Evolutionary conservation across 2,329 filamentous ascomycete species (phyloP).

Genomic region (Metarhizium anisopliae): DNA sequence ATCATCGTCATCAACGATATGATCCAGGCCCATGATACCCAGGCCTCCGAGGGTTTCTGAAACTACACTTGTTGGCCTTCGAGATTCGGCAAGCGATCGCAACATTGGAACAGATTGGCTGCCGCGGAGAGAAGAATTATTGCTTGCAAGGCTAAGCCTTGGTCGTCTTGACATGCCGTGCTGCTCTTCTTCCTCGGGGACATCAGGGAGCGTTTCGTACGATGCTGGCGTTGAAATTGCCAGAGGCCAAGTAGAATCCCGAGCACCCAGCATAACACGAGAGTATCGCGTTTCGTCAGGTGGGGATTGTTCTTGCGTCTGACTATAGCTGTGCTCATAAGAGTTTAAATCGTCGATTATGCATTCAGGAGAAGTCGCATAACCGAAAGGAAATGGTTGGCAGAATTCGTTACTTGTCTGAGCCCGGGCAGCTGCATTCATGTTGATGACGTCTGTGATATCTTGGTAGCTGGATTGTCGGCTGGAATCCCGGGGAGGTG

Average conservation of each 20-base stretch:
- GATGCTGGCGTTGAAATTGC: slow-evolving; percentile 14
- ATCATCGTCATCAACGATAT: neutral
- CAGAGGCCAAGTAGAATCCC: slow-evolving; percentile 34
- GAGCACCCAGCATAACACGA: slow-evolving; percentile 33
- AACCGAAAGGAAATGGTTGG: slow-evolving; percentile 33
- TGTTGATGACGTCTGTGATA: slow-evolving; percentile 25
- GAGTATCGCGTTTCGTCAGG: slow-evolving; percentile 16
- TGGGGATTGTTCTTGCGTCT: neutral
- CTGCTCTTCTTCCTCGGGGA: slow-evolving; percentile 55
- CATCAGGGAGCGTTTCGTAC: slow-evolving; percentile 43
- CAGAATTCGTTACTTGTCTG: slow-evolving; percentile 36
- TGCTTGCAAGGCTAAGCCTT: slow-evolving; percentile 37
- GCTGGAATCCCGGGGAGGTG: slow-evolving; percentile 47
- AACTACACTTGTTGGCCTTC: slow-evolving; percentile 36
- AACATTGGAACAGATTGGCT: slow-evolving; percentile 48
- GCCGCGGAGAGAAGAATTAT: slow-evolving; percentile 40
- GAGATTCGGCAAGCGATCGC: slow-evolving; percentile 31
- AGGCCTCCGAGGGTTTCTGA: slow-evolving; percentile 43
- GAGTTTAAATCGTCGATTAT: neutral
- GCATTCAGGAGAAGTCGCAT: slow-evolving; percentile 13
- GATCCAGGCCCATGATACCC: slow-evolving; percentile 24
- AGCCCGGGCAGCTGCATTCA: slow-evolving; percentile 30
- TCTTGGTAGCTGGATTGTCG: slow-evolving; percentile 39
- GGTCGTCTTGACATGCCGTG: slow-evolving; percentile 27
- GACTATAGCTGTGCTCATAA: neutral